These are phyloP conservation scores for Fragaria ananassa DNA, from an alignment of 306 rosid genomes.

Conservation along the genomic window DNA sequence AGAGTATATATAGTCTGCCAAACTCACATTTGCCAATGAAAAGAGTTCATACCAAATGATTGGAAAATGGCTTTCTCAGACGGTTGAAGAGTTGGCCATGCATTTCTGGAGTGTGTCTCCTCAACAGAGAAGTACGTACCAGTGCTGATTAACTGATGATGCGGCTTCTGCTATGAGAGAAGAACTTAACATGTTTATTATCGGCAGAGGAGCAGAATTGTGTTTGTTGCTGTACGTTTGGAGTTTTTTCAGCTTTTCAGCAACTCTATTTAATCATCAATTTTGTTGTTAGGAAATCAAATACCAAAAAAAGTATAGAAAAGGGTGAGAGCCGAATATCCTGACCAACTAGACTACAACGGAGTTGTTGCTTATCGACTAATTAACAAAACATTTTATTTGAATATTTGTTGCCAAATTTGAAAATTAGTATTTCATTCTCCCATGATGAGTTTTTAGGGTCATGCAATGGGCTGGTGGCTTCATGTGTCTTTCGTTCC, in stretches of 20 bases:
- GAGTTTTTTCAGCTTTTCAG: background rate
- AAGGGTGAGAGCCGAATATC: slow-evolving; percentile 40
- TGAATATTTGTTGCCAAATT: too few relatives aligned
- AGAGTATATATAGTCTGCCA: slow-evolving; percentile 7
- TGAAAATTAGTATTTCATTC: too few relatives aligned
- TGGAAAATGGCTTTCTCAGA: background rate
- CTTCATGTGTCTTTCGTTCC: too few relatives aligned
- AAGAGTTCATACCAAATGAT: background rate
- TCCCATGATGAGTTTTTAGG: background rate
- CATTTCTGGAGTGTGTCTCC: background rate
- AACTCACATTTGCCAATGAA: background rate
- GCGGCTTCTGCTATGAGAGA: background rate
- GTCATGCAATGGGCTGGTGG: background rate
- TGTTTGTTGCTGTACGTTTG: background rate
- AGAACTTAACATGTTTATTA: background rate
- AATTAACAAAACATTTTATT: too few relatives aligned
- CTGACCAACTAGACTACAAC: slow-evolving; percentile 38
- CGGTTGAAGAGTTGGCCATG: background rate
- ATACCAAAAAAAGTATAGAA: too few relatives aligned
- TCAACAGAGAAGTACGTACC: background rate
- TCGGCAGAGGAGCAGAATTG: background rate
- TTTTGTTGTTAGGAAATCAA: background rate
- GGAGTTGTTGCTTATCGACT: background rate
- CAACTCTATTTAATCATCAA: background rate
- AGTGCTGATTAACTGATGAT: background rate